Conservation (phyloP, 768 basidiomycete genomes). For the Coprinopsis sp. region DNA sequence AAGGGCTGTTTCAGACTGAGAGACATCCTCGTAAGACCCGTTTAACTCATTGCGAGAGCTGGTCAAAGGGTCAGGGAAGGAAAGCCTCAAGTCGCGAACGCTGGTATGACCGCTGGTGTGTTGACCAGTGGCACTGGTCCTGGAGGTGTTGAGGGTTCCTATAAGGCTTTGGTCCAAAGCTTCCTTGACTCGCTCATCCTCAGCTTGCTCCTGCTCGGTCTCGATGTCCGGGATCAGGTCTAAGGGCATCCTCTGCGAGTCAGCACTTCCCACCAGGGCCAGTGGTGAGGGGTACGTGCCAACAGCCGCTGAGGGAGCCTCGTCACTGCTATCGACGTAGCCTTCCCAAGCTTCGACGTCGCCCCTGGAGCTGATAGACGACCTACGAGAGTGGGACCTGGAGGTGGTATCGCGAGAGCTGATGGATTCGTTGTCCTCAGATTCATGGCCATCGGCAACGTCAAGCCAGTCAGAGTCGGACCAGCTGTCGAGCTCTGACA, state of each 20-base stretch:
- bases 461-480: conserved; percentile 88
- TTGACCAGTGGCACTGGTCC: conserved; percentile 53
- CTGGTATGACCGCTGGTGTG: conserved; percentile 53
- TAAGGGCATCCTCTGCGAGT: conserved; percentile 21
- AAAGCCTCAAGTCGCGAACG: conserved; percentile 71
- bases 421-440: conserved; percentile 68
- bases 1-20: conserved; percentile 31
- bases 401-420: conserved; percentile 53
- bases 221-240: conserved; percentile 24
- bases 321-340: conserved; percentile 56
- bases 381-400: conserved; percentile 58
- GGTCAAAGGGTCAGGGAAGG: conserved; percentile 80
- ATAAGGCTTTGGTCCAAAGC: conserved; percentile 80
- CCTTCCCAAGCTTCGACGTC: conserved; percentile 80
- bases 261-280: conserved; percentile 26
- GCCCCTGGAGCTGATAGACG: conserved; percentile 66
- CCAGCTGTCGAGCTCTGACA: conserved; percentile 60
- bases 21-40: conserved; percentile 53
- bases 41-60: conserved; percentile 61
- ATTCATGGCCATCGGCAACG: conserved; percentile 62
- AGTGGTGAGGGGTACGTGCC: conserved; percentile 30
- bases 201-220: conserved; percentile 40
- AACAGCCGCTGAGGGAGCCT: conserved; percentile 26
- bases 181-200: conserved; percentile 67
- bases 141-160: conserved; percentile 72